phyloP scores from a whole-genome alignment of 2,329 filamentous ascomycete genomes.

The Cercospora sp. region DNA sequence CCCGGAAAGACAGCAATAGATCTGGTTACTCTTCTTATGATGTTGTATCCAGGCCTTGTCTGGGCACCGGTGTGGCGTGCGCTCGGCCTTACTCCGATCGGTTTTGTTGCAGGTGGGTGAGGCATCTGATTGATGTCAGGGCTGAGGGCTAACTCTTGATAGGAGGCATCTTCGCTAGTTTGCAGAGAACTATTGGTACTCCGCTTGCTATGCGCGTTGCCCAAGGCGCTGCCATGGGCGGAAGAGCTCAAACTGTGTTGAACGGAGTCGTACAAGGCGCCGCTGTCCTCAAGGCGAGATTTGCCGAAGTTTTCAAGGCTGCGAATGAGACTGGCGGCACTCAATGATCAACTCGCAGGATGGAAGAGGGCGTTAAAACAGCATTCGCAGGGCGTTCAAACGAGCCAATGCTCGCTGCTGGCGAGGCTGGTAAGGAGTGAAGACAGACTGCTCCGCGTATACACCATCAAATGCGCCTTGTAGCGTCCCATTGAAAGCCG shows the following conservation, averaged over 20 bases:
- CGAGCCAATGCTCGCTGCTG: too few species aligned
- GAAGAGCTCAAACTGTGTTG: not conserved
- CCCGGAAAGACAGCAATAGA: not conserved
- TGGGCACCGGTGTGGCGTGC: not conserved
- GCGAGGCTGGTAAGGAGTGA: too few species aligned
- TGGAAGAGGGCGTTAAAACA: too few species aligned
- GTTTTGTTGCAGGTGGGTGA: not conserved
- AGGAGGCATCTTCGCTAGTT: not conserved
- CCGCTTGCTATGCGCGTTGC: not conserved
- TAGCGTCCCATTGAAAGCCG: too few species aligned
- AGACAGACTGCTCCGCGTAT: too few species aligned
- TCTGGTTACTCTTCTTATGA: not conserved
- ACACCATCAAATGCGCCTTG: too few species aligned
- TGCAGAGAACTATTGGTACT: not conserved
- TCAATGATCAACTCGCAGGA: too few species aligned
- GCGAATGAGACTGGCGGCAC: not conserved
- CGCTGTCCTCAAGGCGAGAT: not conserved
- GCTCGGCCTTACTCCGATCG: not conserved
- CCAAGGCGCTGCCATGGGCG: constrained; percentile 2
- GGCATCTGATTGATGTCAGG: not conserved
- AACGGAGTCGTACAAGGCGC: not conserved
- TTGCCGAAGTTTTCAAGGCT: not conserved
- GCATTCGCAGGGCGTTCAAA: too few species aligned
- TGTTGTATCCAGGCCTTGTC: not conserved
- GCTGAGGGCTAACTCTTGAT: not conserved